Evolutionary conservation across 2,329 filamentous ascomycete genomes (phyloP), one percentile per base, ranked within the genome.

Genomic region (Aspergillus vadensis): DNA sequence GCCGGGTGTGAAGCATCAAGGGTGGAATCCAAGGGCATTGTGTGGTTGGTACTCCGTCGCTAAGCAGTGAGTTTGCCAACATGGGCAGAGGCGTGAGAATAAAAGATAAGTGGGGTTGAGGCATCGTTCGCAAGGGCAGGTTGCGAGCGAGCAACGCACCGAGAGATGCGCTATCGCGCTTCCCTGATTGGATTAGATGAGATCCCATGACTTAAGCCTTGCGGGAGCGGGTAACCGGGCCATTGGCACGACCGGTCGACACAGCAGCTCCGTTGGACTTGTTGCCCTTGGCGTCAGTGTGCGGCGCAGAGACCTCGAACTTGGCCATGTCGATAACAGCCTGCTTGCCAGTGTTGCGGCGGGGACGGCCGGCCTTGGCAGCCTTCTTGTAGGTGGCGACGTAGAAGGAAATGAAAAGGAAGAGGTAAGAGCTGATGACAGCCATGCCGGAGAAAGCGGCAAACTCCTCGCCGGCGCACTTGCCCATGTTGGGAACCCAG

Each of bases 321-420:
- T 88, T 85, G 76, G 91, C 90, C 81, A 93, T 92, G 76, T 96
- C 92, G 70, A 94, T 91, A 55, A 95, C 80, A 61, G 88, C 87
- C 83, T 94, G 95, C 79, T 91, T 93, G 72, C 91, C 91, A 70
- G 89, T 92, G 72, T 80, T 80, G 69, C 77, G 74, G 64, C 75
- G 78, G 60, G 75, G 79, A 36, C 79, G 76, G 57, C 77, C 76
- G 41, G 72, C 67, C 69, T 79, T 77, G 64, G 68, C 68, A 39
- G 84, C 86, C 84, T 92, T 94, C 75, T 86, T 86, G 77, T 99
- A 99, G 63, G 94, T 99, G 67, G 92, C 92, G 70, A 96, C 85
- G 86, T 98, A 99, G 88, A 99, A 99, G 55, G 90, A 94, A 81
- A 99, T 97, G 88, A 99, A 99, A 69, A 99, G 91, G 65, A 98